phyloP scores from a whole-genome alignment of 169 alveolate species.

The Amoebophrya sp. region DNA sequence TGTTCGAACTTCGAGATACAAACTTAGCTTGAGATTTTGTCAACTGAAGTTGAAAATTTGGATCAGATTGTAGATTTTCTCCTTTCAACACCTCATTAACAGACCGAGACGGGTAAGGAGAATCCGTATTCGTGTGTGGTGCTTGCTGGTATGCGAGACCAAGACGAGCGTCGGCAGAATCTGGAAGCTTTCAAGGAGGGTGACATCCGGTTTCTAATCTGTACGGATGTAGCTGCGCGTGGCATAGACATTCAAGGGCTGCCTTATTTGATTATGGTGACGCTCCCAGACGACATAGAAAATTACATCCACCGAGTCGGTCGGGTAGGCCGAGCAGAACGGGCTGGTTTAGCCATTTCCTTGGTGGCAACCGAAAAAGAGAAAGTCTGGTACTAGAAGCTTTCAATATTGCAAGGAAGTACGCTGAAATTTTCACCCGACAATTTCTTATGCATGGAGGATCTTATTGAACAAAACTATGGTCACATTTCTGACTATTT shows the following conservation, averaged over 20 bases:
- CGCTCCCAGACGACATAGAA: constrained; percentile 55
- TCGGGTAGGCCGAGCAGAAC: constrained; percentile 52
- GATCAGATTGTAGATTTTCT: neutral
- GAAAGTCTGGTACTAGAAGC: constrained; percentile 43
- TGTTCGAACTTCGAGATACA: too few species aligned
- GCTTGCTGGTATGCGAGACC: constrained; percentile 53
- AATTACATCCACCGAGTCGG: constrained; percentile 56
- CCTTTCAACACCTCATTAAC: too few species aligned
- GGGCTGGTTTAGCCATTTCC: constrained; percentile 53
- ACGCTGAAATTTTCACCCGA: neutral
- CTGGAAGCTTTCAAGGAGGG: constrained; percentile 47
- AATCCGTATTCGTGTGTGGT: constrained; percentile 56
- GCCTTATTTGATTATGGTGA: constrained; percentile 46
- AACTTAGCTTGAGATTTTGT: too few species aligned
- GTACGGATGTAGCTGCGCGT: constrained; percentile 61
- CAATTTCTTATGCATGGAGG: neutral
- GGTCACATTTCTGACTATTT: neutral
- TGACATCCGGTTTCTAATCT: constrained; percentile 51
- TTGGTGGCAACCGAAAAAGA: constrained; percentile 52
- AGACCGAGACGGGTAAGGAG: constrained; percentile 56
- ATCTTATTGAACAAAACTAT: neutral
- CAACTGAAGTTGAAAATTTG: too few species aligned
- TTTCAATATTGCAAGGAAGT: neutral
- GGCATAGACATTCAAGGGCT: constrained; percentile 54
- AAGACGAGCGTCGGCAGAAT: constrained; percentile 31